These are phyloP conservation scores for Pichia rugopelliculosa DNA, from an alignment of 805 yeast genomes.

Conservation along the genomic window DNA sequence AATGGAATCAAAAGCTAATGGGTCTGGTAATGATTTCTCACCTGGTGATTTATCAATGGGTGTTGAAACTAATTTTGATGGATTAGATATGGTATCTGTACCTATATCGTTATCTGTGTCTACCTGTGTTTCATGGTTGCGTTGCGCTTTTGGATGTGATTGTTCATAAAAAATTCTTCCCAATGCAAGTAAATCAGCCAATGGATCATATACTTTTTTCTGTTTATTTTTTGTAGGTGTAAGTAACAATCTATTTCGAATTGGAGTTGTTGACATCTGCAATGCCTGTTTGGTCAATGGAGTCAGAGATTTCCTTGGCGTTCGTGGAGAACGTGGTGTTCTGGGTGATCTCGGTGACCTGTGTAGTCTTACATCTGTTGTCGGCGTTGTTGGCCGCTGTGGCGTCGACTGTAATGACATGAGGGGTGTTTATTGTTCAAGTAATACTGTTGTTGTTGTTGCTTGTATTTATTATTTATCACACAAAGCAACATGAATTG, in stretches of 20 bases:
- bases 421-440: too few species aligned
- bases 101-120: neutral
- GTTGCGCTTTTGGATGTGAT: slow-evolving; percentile 1
- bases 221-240: slow-evolving; percentile 23
- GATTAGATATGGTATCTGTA: neutral
- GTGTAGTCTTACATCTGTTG: slow-evolving; percentile 2
- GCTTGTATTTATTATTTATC: too few species aligned
- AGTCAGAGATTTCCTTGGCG: slow-evolving; percentile 26
- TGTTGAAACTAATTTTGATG: neutral
- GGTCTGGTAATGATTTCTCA: neutral
- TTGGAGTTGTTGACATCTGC: slow-evolving; percentile 26
- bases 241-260: slow-evolving; percentile 22
- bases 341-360: slow-evolving; percentile 3
- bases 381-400: neutral
- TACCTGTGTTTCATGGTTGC: too few species aligned
- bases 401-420: neutral
- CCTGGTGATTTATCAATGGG: neutral
- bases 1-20: neutral
- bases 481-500: neutral
- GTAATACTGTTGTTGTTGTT: too few species aligned
- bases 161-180: slow-evolving; percentile 26
- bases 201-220: slow-evolving; percentile 26
- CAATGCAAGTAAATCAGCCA: slow-evolving; percentile 24
- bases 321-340: slow-evolving; percentile 15
- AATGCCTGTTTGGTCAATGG: slow-evolving; percentile 27